Percentiles rank a stretch among this genome's conserved stretches.
Evolutionary conservation across 257 asterid genomes (phyloP).

Genomic region (Solanum chmielewskii): DNA sequence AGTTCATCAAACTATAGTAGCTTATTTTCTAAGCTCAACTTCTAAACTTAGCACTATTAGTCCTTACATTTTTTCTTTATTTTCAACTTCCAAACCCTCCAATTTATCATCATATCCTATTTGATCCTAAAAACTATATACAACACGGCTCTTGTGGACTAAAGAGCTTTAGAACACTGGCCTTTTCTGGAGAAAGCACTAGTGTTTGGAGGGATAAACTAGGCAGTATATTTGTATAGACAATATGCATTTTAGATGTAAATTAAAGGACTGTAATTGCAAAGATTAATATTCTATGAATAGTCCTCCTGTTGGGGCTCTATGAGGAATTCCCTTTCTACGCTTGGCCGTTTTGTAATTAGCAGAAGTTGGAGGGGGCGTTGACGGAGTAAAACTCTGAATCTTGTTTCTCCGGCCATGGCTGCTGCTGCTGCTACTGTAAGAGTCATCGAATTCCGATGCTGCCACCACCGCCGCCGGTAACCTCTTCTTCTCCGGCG

Average conservation of each 20-base stretch:
- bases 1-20: not conserved
- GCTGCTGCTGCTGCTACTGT: constrained; percentile 9
- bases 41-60: not conserved
- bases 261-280: not conserved
- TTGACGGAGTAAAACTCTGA: constrained; percentile 21
- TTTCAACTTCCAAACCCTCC: constrained; percentile 15
- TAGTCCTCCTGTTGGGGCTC: constrained; percentile 18
- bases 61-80: constrained; percentile 20
- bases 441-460: not conserved
- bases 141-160: not conserved
- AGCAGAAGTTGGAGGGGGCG: constrained; percentile 20
- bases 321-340: constrained; percentile 25
- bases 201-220: not conserved
- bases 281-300: not conserved
- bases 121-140: not conserved
- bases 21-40: constrained; percentile 1
- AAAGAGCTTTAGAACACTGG: not conserved
- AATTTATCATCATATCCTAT: constrained; percentile 3
- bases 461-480: not conserved
- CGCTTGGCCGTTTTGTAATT: constrained; percentile 18
- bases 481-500: not conserved
- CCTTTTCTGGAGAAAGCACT: not conserved
- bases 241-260: not conserved
- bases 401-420: not conserved
- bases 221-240: not conserved